phyloP scores from a whole-genome alignment of 176 grass and related monocot genomes.

The Oryza nivara region DNA sequence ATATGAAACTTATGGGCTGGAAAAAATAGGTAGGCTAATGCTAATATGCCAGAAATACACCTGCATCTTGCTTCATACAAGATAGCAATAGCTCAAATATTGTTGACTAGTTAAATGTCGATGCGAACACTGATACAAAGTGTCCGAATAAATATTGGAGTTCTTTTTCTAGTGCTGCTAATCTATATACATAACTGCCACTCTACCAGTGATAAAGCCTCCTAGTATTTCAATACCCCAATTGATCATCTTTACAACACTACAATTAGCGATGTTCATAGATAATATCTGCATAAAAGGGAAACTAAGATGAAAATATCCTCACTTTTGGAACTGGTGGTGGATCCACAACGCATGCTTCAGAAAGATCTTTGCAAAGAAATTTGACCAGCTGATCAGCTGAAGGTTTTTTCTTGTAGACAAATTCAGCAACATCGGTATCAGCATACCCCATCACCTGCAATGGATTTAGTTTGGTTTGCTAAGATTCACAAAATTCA shows the following conservation, averaged over 20 bases:
- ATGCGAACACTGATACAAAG: neutral
- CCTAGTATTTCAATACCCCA: neutral
- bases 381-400: constrained; percentile 69
- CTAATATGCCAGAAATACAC: neutral
- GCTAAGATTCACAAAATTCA: neutral
- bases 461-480: constrained; percentile 8
- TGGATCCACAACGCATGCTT: constrained; percentile 66
- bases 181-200: neutral
- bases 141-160: neutral
- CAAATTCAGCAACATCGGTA: constrained; percentile 95
- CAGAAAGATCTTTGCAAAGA: constrained; percentile 88
- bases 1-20: neutral
- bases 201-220: neutral
- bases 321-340: constrained; percentile 84
- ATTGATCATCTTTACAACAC: neutral
- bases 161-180: neutral
- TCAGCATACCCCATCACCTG: constrained; percentile 93
- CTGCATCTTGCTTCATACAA: neutral
- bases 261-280: neutral
- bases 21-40: constrained; percentile 6
- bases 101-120: neutral
- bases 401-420: constrained; percentile 75
- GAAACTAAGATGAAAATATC: neutral
- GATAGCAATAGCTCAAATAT: neutral
- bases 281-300: neutral